phyloP scores from a whole-genome alignment of 192 early-diverging fungal species.

The Backusella tarrabulga region DNA sequence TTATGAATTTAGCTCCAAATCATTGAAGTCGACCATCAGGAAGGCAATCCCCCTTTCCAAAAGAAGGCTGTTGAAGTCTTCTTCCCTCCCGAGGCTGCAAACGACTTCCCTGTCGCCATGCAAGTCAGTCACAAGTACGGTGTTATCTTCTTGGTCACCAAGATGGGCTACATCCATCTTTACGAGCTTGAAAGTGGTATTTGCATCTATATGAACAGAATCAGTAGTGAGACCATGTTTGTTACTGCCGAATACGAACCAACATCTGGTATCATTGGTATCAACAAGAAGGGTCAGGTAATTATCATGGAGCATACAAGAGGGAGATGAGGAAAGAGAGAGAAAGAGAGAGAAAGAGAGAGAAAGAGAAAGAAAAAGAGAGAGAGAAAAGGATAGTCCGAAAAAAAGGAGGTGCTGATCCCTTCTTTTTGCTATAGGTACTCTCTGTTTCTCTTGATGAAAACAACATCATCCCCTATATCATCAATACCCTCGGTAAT shows the following conservation, averaged over 20 bases:
- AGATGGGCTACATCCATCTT: slow-evolving; percentile 97
- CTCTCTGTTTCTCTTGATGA: slow-evolving; percentile 94
- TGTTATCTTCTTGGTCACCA: slow-evolving; percentile 94
- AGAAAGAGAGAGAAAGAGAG: background rate
- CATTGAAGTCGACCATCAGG: slow-evolving; percentile 94
- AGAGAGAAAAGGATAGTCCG: background rate
- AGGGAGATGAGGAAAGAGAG: background rate
- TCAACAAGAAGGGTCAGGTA: slow-evolving; percentile 95
- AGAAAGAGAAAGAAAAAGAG: background rate
- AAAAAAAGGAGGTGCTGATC: background rate
- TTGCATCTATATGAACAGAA: slow-evolving; percentile 97
- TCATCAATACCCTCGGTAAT: slow-evolving; percentile 80
- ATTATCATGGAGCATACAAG: background rate
- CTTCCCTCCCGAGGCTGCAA: slow-evolving; percentile 95
- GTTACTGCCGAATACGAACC: slow-evolving; percentile 87
- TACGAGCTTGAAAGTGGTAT: slow-evolving; percentile 94
- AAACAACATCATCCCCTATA: slow-evolving; percentile 86
- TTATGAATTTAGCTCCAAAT: slow-evolving; percentile 70
- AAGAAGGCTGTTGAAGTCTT: slow-evolving; percentile 92
- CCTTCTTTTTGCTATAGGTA: slow-evolving; percentile 54
- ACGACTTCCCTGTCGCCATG: slow-evolving; percentile 97
- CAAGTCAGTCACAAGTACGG: slow-evolving; percentile 93
- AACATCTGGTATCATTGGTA: slow-evolving; percentile 87
- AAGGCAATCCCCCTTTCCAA: slow-evolving; percentile 85
- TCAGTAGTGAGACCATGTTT: slow-evolving; percentile 98